Conservation (phyloP, 2,329 filamentous ascomycete species). For the Talaromyces sp. region DNA sequence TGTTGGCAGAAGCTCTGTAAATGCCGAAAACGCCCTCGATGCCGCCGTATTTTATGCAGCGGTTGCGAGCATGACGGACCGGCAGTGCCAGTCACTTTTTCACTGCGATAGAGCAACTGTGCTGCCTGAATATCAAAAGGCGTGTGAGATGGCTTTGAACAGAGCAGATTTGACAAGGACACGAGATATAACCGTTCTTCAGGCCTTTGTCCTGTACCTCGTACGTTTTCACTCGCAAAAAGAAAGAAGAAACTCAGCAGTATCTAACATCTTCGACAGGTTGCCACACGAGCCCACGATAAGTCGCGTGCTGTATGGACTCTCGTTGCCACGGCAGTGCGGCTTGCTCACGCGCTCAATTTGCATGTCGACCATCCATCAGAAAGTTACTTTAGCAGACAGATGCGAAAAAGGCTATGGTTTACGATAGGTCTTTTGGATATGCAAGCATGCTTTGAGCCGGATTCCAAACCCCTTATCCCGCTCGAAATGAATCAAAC, state of each 20-base stretch:
- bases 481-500: slow-evolving; percentile 10
- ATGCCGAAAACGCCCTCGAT: slow-evolving; percentile 13
- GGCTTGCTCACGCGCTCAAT: slow-evolving; percentile 21
- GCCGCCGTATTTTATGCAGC: slow-evolving; percentile 17
- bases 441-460: slow-evolving; percentile 8
- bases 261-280: slow-evolving; percentile 3
- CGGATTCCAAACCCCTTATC: slow-evolving; percentile 12
- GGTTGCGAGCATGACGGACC: slow-evolving; percentile 15
- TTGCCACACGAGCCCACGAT: slow-evolving; percentile 20
- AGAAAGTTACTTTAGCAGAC: slow-evolving; percentile 16
- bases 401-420: slow-evolving; percentile 13
- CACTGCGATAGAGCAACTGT: slow-evolving; percentile 9
- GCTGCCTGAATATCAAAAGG: slow-evolving; percentile 10
- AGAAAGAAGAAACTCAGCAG: not conserved
- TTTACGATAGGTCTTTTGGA: slow-evolving; percentile 12
- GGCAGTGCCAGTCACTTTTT: slow-evolving; percentile 13
- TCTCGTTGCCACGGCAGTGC: slow-evolving; percentile 22
- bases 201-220: slow-evolving; percentile 20
- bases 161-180: slow-evolving; percentile 13
- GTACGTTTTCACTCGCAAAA: slow-evolving; percentile 8
- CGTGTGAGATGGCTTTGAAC: slow-evolving; percentile 16
- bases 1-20: not conserved
- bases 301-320: slow-evolving; percentile 24
- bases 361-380: slow-evolving; percentile 15
- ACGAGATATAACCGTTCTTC: slow-evolving; percentile 16